A percentile compares a stretch with the other conserved stretches of the same genome.
These are phyloP conservation scores for Mucor irregularis DNA, from an alignment of 371 early-diverging fungal species.

Conservation along the genomic window DNA sequence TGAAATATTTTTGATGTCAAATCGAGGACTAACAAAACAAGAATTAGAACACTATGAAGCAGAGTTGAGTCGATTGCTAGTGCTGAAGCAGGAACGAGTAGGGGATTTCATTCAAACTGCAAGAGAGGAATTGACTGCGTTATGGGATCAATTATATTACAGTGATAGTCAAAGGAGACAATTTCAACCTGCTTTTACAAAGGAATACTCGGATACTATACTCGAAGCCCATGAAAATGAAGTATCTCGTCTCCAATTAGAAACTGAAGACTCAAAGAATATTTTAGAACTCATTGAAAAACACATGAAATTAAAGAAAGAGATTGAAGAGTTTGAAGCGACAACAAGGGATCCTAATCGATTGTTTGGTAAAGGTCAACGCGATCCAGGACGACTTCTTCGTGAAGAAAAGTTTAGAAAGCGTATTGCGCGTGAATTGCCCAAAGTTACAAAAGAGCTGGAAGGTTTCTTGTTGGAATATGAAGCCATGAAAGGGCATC, in stretches of 20 bases:
- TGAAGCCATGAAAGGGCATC: constrained; percentile 28
- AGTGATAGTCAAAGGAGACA: constrained; percentile 28
- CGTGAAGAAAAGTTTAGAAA: constrained; percentile 51
- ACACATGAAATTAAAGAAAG: constrained; percentile 41
- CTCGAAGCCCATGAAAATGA: constrained; percentile 42
- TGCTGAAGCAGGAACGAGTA: constrained; percentile 38
- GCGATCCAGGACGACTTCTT: constrained; percentile 49
- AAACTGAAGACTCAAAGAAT: constrained; percentile 39
- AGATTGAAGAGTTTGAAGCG: constrained; percentile 46
- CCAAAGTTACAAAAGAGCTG: constrained; percentile 42
- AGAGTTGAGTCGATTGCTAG: constrained; percentile 25
- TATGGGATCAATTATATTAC: constrained; percentile 49
- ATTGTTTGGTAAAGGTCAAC: constrained; percentile 45
- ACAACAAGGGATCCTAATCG: constrained; percentile 46
- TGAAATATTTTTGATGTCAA: constrained; percentile 23
- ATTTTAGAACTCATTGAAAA: constrained; percentile 42
- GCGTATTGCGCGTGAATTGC: constrained; percentile 42
- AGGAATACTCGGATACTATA: constrained; percentile 19
- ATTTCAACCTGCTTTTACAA: constrained; percentile 32
- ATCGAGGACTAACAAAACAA: constrained; percentile 23
- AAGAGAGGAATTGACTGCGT: constrained; percentile 28
- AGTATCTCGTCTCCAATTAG: constrained; percentile 30
- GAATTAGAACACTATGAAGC: constrained; percentile 42
- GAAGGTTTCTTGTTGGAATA: constrained; percentile 41
- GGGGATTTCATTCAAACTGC: constrained; percentile 42